Evolutionary conservation across 257 asterid species (phyloP), one percentile per base, ranked within the genome.

Genomic region (Ligustrum vulgare): DNA sequence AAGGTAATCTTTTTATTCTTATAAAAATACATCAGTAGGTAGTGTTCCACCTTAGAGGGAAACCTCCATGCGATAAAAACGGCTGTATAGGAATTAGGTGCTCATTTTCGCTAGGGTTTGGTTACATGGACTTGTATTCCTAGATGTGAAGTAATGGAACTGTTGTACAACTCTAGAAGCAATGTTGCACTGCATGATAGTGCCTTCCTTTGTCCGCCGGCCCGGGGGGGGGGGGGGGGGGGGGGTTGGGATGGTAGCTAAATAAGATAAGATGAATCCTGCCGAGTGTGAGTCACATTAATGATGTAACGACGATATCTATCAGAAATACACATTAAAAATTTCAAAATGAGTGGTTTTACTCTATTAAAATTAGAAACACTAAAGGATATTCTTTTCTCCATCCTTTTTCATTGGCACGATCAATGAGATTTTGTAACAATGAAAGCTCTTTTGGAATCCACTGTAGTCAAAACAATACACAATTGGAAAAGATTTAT

Each of bases 331-430:
- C 35, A 33, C 33, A 70, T 51, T 51, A 22, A 56, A 23, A 22
- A 68, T 68, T 43, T 18, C 75, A 77, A 45, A 60, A 35, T n/a
- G 22, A 36, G 43, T 34, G 62, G 39, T 34, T 34, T 74, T 32
- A 70, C 67, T 54, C 35, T 37, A 43, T 15, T 31, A 72, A 56
- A 75, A 70, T 63, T 41, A 78, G 74, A 78, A 69, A 81, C 72
- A 74, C 67, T 47, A 82, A 94, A 92, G 98, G 98, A 94, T 94
- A 94, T 94, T 92, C 92, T 87, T 77, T 90, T 47, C 92, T 93
- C 92, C 98, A 82, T 75, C 98, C 98, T 78, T 92, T 94, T 75
- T 92, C 97, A 79, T 88, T 92, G 80, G 97, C 97, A 77, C 87
- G 98, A 56, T 94, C 89, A 56, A 91, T 91, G 74, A 58, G 91